Percentiles rank a stretch among this genome's conserved stretches.
Conservation (phyloP, 2,329 filamentous ascomycete genomes). For the Pseudopyrenochaeta lycopersici region DNA sequence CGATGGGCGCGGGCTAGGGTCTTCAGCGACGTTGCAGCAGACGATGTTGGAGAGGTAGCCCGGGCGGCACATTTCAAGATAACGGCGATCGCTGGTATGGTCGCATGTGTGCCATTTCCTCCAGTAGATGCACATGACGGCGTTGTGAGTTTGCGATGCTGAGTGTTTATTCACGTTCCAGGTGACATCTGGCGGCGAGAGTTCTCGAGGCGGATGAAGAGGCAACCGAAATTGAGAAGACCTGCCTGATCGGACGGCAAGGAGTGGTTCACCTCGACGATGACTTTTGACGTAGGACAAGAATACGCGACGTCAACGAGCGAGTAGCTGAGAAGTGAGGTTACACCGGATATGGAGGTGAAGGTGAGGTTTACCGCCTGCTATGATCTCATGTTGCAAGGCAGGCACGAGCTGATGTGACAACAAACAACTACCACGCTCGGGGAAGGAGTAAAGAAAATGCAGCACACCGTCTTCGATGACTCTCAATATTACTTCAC, state of each 20-base stretch:
- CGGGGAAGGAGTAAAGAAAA: too few relatives aligned
- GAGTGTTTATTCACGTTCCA: not conserved
- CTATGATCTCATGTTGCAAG: not conserved
- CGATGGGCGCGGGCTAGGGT: slow-evolving; percentile 15
- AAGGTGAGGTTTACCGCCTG: not conserved
- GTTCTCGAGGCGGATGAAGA: not conserved
- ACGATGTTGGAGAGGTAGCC: slow-evolving; percentile 31
- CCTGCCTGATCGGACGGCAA: too few relatives aligned
- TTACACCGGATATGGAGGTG: not conserved
- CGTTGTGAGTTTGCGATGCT: not conserved
- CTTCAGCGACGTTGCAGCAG: slow-evolving; percentile 22
- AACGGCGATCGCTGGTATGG: slow-evolving; percentile 26
- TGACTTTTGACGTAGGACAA: not conserved
- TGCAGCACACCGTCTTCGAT: too few relatives aligned
- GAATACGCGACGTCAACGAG: not conserved
- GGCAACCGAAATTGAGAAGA: too few relatives aligned
- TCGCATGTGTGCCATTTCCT: slow-evolving; percentile 33
- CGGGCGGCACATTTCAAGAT: slow-evolving; percentile 33
- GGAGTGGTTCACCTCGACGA: not conserved
- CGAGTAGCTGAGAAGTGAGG: not conserved
- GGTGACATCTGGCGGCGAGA: not conserved
- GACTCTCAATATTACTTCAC: too few relatives aligned
- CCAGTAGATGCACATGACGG: slow-evolving; percentile 36
- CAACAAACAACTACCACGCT: slow-evolving; percentile 1
- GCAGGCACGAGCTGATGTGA: slow-evolving; percentile 2